Percentiles rank a stretch among this genome's conserved stretches.
Evolutionary conservation across 129 eudicot species (phyloP).

Genomic region (Pulicaria dysenterica): DNA sequence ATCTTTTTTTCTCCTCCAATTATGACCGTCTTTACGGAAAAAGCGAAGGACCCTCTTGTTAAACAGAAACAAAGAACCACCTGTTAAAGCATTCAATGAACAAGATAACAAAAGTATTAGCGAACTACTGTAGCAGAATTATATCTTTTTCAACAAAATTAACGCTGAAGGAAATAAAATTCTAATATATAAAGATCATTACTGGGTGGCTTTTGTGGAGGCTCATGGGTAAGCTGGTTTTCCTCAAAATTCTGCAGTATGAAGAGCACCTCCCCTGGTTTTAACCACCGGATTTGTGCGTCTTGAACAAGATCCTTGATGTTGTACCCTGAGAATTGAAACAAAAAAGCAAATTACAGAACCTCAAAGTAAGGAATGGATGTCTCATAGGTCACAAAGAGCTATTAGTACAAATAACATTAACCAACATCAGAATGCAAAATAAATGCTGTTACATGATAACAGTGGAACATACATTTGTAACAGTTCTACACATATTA

Average conservation of each 20-base stretch:
- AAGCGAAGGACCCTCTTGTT: conserved; percentile 86
- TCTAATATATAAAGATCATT: conserved; percentile 6
- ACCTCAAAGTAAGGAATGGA: conserved; percentile 2
- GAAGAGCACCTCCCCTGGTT: conserved; percentile 83
- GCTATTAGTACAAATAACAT: background rate
- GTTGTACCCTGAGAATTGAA: conserved; percentile 60
- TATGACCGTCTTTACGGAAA: conserved; percentile 95
- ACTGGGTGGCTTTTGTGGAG: conserved; percentile 83
- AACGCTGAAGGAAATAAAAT: conserved; percentile 16
- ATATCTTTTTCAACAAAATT: conserved; percentile 21
- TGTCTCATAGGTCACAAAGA: background rate
- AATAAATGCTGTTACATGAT: conserved; percentile 13
- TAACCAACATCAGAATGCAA: background rate
- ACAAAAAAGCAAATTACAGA: conserved; percentile 16
- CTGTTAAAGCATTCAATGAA: conserved; percentile 42
- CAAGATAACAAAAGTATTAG: conserved; percentile 6
- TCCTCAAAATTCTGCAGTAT: conserved; percentile 74
- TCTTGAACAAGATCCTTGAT: conserved; percentile 63
- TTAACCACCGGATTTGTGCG: conserved; percentile 90
- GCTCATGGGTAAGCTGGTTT: conserved; percentile 64
- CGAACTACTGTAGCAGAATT: conserved; percentile 4
- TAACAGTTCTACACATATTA: background rate
- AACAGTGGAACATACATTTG: background rate
- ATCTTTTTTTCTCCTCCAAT: conserved; percentile 91
- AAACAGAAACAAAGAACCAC: conserved; percentile 88